A percentile compares a stretch with the other conserved stretches of the same genome.
phyloP scores from a whole-genome alignment of 495 filamentous ascomycete species.

The Venustampulla echinocandica region DNA sequence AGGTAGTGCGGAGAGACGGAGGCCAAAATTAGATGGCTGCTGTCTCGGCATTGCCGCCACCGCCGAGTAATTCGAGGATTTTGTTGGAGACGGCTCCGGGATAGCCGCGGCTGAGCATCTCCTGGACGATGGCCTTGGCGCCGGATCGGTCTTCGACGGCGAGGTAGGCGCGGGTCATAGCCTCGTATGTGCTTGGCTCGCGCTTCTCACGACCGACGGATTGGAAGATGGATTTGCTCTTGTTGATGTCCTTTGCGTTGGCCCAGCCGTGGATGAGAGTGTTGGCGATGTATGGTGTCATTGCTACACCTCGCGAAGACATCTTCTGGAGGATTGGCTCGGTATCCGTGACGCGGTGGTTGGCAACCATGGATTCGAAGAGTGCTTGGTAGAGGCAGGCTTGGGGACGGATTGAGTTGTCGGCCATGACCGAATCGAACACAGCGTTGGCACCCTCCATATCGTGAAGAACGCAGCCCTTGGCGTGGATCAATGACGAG shows the following conservation, averaged over 20 bases:
- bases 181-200: constrained; percentile 98
- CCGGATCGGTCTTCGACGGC: constrained; percentile 66
- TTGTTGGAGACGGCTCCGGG: constrained; percentile 85
- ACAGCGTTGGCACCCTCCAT: constrained; percentile 70
- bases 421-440: constrained; percentile 70
- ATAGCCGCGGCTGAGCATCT: constrained; percentile 88
- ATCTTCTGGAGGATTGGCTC: constrained; percentile 67
- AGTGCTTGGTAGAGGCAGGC: constrained; percentile 91
- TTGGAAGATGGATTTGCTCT: constrained; percentile 71
- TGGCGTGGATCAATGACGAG: constrained; percentile 88
- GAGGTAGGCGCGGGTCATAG: constrained; percentile 92
- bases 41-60: constrained; percentile 35
- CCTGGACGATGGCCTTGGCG: constrained; percentile 70
- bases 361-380: constrained; percentile 93
- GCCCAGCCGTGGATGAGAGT: constrained; percentile 99
- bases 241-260: constrained; percentile 66
- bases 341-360: constrained; percentile 72
- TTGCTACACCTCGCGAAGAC: constrained; percentile 58
- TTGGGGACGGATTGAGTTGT: constrained; percentile 55
- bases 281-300: constrained; percentile 98
- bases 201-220: constrained; percentile 63
- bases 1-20: constrained; percentile 4
- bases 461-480: constrained; percentile 90
- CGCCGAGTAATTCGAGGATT: constrained; percentile 80
- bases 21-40: constrained; percentile 1